Base-by-base conservation (phyloP, 106 monocot genomes). In the Posidonia australis region DNA sequence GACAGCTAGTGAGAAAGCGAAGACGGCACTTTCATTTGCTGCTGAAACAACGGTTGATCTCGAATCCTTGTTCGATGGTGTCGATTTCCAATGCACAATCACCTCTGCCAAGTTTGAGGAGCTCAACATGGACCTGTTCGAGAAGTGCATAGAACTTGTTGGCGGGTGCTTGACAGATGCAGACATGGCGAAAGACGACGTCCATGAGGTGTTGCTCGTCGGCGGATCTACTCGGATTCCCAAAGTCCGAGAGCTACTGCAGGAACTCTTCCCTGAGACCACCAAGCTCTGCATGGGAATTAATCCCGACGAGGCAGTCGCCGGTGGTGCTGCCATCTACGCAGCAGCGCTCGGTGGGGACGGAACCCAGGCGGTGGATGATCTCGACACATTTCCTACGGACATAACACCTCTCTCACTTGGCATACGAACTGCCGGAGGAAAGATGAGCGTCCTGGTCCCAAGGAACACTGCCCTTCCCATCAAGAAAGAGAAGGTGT, bases 401-500 rank as follows among this genome's bases (percentile, higher is more conserved):
- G 78, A 73, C 64, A 72, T 78, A 23, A 68, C 73, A 0, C 78
- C 78, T 29, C 54, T 68, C 13, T 54, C 54, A 2, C 55, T 68
- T 10, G 67, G 67, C 29, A 23, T 68, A 13, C 41, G 24, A 10
- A 22, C 21, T n/a, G 54, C 54, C 54, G 54, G 54, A 4, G 16
- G 54, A n/a, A 54, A 54, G 54, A 54, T 54, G 54, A 54, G 54
- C 54, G 54, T 54, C 11, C 19, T 54, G 54, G 19, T 54, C 19
- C 81, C 85, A 5, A 51, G 81, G 55, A 85, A 81, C 69, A 78
- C 85, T 49, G 75, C 85, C 26, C 75, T 85, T 10, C 85, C 85
- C 6, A 76, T 78, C 42, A 78, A 72, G 60, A 85, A 81, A 66
- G 81, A 85, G 72, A 77, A 81, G 65, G 69, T 78, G 31, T 85